A percentile compares a stretch with the other conserved stretches of the same genome.
phyloP scores from a whole-genome alignment of 2,329 filamentous ascomycete genomes.

The Colletotrichum sp. region DNA sequence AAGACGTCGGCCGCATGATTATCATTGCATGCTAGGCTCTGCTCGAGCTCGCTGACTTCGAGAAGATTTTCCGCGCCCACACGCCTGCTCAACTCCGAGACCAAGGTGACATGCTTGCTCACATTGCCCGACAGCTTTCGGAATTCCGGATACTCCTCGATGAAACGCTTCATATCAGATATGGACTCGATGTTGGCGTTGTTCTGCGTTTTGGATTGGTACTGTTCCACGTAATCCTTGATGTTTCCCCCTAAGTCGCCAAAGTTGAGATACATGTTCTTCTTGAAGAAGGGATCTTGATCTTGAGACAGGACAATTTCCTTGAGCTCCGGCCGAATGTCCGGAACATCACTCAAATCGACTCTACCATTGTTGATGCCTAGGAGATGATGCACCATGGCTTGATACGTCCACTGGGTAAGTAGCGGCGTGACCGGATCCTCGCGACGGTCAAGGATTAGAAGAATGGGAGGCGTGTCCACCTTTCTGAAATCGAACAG shows the following conservation, averaged over 20 bases:
- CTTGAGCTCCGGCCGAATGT: conserved; percentile 83
- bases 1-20: conserved; percentile 89
- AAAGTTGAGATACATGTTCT: conserved; percentile 99
- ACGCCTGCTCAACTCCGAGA: conserved; percentile 88
- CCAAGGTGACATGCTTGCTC: conserved; percentile 96
- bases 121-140: conserved; percentile 96
- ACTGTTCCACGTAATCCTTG: conserved; percentile 98
- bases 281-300: conserved; percentile 97
- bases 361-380: conserved; percentile 96
- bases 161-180: conserved; percentile 98
- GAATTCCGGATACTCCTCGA: conserved; percentile 98
- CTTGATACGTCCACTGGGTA: conserved; percentile 99
- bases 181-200: conserved; percentile 97
- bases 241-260: conserved; percentile 94
- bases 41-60: conserved; percentile 97
- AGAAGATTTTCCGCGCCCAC: conserved; percentile 86
- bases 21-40: conserved; percentile 95
- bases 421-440: conserved; percentile 94
- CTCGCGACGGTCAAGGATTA: conserved; percentile 89
- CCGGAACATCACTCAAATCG: conserved; percentile 82
- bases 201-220: conserved; percentile 96
- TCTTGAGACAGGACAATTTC: conserved; percentile 97
- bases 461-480: conserved; percentile 90
- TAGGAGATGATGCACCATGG: conserved; percentile 98
- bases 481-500: conserved; percentile 95